These are phyloP conservation scores for Juncus effusus DNA, from an alignment of 176 grass and related monocot genomes.

Conservation along the genomic window DNA sequence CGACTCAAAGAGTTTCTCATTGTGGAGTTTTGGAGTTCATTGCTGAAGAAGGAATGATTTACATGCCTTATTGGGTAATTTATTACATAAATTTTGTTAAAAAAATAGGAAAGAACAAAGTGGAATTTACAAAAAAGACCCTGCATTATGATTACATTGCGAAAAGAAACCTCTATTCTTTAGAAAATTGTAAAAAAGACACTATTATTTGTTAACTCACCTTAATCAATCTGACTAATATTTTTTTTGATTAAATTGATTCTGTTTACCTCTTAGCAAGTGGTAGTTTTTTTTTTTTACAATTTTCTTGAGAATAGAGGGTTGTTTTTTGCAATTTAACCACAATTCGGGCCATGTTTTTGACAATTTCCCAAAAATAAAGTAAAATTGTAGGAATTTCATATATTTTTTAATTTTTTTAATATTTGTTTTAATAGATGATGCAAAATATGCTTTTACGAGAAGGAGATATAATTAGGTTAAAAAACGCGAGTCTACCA, in stretches of 20 bases:
- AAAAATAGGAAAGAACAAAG: too few species aligned
- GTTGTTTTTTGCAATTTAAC: too few species aligned
- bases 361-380: too few species aligned
- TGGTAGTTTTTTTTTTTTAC: too few species aligned
- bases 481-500: constrained; percentile 63
- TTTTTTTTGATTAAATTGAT: too few species aligned
- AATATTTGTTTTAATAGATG: constrained; percentile 52
- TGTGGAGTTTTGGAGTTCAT: constrained; percentile 87
- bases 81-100: neutral
- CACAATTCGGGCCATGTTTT: too few species aligned
- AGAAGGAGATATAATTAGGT: constrained; percentile 63
- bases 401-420: constrained; percentile 19
- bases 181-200: neutral
- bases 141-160: too few species aligned
- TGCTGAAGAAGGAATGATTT: constrained; percentile 95
- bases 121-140: too few species aligned
- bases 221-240: constrained; percentile 20
- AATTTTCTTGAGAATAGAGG: neutral
- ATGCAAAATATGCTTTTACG: constrained; percentile 99
- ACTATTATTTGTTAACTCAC: neutral
- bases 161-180: neutral
- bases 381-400: neutral
- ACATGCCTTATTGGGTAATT: constrained; percentile 90
- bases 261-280: too few species aligned
- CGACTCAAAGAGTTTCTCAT: constrained; percentile 62